Evolutionary conservation across 352 stramenopile species (phyloP), one percentile per base, ranked within the genome.

Genomic region (Globisporangium rhizosaccharum): DNA sequence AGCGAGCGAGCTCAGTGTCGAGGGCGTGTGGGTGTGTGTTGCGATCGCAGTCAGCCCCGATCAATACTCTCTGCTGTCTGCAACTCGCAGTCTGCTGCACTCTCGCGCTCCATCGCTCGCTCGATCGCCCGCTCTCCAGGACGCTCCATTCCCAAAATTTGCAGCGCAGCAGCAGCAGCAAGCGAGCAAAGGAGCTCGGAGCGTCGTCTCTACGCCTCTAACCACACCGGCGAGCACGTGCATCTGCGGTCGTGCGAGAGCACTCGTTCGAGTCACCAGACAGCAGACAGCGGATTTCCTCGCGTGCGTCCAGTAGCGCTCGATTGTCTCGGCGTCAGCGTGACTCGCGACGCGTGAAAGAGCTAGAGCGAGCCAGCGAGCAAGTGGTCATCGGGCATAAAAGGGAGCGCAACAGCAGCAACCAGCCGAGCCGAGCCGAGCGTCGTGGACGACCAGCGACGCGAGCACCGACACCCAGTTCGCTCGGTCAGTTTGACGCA

Each of bases 391-490:
- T 28, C 49, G 14, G 41, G 14, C 41, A 46, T 46, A 46, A 46
- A 46, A 46, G 41, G 41, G 41, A 46, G 41, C 41, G 14, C 51
- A 36, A 18, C 51, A 47, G 30, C 30, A 55, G 44, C 44, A 23
- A 14, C 44, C 50, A 53, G 23, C 23, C 23, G 23, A 23, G 23
- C 23, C 0, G 23, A 23, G 48, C 25, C 49, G 26, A 23, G 18
- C 48, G 49, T 25, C 20, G 33, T 26, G 46, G 37, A 57, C 23
- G 39, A 46, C 41, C 41, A 46, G 44, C 44, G 44, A 49, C 44
- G 44, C 17, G 9, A 15, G 44, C 18, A 20, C 33, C 33, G 18
- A 46, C 41, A 20, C n/a, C 20, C 44, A 49, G 44, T 48, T 48
- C 44, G 15, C 8, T n/a, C 8, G 6, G 7, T 6, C 44, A 48